Base-by-base conservation (phyloP, 371 early-diverging fungal species). In the Mucor velutinosus region DNA sequence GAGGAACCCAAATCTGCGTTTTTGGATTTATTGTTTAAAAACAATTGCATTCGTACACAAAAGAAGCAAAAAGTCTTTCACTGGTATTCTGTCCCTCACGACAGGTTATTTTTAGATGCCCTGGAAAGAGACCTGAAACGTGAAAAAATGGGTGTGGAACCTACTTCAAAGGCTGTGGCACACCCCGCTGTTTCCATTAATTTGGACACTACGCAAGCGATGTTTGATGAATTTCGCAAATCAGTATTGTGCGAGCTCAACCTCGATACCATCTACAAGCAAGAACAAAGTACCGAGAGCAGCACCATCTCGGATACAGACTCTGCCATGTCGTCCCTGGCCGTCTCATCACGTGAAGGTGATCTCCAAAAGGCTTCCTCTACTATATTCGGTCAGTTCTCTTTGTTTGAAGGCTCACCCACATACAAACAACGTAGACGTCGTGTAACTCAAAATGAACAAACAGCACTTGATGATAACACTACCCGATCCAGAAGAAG, bases 121-220 rank as follows among this genome's bases (percentile, higher is more conserved):
- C 79, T 97, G 17, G 97, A 97, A 73, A 87, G 98, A 43, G 97
- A 97, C 73, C 76, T 97, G 60, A 92, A 95, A 77, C 86, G 98
- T 56, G 96, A 95, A 80, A 82, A 87, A 11, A 74, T 87, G 60
- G 91, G 89, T 10, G 69, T 84, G 10, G 88, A 89, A 53, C 83
- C 92, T 1, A 90, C 90, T 12, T 91, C 92, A 2, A 27, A 58
- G 21, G 78, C 82, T 23, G 73, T 76, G 15, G 77, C 77, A 15
- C 56, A 78, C 19, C 83, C 82, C 56, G 80, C 79, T 25, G 58
- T 67, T 10, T 58, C 75, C 12, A 76, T 78, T 43, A 71, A 76
- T 6, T 56, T 81, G 21, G 81, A 80, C 33, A 74, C 76, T 11
- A 80, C 81, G 7, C 81, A 80, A 58, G 78, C 78, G 33, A 66